Conservation (phyloP, 2,329 filamentous ascomycete genomes). For the Metarhizium guizhouense region DNA sequence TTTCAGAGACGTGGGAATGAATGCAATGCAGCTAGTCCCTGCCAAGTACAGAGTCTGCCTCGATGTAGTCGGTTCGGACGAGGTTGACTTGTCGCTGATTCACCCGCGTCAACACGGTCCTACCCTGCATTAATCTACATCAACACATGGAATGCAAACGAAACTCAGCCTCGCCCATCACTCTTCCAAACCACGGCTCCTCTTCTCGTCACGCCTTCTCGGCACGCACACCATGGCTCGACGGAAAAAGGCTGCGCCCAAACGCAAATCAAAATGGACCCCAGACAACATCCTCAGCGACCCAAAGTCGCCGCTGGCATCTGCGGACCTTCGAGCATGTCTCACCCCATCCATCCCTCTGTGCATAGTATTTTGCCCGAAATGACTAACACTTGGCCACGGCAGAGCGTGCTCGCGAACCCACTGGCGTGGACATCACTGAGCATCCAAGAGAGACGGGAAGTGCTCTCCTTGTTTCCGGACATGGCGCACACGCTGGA, state of each 20-base stretch:
- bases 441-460: conserved; percentile 20
- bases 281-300: conserved; percentile 26
- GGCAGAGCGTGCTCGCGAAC: conserved; percentile 26
- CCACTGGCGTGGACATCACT: conserved; percentile 30
- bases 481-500: conserved; percentile 28
- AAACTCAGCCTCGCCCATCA: background rate
- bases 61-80: background rate
- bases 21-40: conserved; percentile 51
- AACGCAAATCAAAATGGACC: conserved; percentile 25
- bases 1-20: too few relatives aligned
- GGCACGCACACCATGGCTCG: background rate
- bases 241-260: background rate
- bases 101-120: background rate
- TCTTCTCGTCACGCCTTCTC: background rate
- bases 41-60: conserved; percentile 39
- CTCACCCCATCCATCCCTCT: background rate
- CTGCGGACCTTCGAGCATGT: conserved; percentile 27
- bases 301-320: conserved; percentile 28
- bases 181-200: background rate
- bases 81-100: too few relatives aligned
- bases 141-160: background rate
- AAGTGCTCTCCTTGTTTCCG: conserved; percentile 30
- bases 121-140: background rate
- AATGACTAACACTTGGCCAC: background rate
- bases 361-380: background rate